Conservation (phyloP, 1,139 yeast species). For the Neolecta irregularis region DNA sequence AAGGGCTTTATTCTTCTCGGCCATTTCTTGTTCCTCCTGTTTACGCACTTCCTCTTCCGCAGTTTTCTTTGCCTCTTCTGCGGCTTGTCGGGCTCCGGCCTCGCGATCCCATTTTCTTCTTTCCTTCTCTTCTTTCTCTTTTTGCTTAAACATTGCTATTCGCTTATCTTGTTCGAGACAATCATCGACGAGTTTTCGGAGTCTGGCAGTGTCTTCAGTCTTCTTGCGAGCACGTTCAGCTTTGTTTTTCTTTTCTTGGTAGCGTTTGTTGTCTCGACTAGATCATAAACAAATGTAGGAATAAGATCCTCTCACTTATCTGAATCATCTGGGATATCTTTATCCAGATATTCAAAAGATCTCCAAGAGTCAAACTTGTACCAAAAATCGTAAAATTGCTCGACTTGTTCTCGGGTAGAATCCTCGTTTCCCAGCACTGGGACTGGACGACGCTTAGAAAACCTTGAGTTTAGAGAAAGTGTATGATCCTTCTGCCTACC, state of each 20-base stretch:
- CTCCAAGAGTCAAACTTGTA: constrained; percentile 97
- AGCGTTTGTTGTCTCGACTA: constrained; percentile 89
- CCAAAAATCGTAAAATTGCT: constrained; percentile 79
- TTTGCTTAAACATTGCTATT: constrained; percentile 81
- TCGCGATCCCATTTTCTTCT: constrained; percentile 94
- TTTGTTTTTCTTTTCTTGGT: constrained; percentile 91
- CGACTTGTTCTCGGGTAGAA: constrained; percentile 68
- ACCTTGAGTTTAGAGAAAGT: too few relatives aligned
- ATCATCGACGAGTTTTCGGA: constrained; percentile 74
- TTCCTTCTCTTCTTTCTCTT: constrained; percentile 89
- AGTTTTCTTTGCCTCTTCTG: constrained; percentile 67
- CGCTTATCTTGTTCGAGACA: constrained; percentile 88
- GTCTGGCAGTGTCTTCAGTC: constrained; percentile 90
- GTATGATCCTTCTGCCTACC: too few relatives aligned
- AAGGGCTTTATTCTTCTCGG: constrained; percentile 44
- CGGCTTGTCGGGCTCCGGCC: constrained; percentile 90
- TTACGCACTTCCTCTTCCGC: constrained; percentile 72
- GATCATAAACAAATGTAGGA: background rate
- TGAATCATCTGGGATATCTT: constrained; percentile 98
- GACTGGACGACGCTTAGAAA: constrained; percentile 80
- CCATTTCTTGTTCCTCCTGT: constrained; percentile 57
- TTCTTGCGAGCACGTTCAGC: constrained; percentile 94
- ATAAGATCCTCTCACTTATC: constrained; percentile 37
- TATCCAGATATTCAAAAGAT: constrained; percentile 93
- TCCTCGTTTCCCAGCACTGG: constrained; percentile 61